Evolutionary conservation across 176 grass and related monocot species (phyloP).

Genomic region (Urochloa ruziziensis): DNA sequence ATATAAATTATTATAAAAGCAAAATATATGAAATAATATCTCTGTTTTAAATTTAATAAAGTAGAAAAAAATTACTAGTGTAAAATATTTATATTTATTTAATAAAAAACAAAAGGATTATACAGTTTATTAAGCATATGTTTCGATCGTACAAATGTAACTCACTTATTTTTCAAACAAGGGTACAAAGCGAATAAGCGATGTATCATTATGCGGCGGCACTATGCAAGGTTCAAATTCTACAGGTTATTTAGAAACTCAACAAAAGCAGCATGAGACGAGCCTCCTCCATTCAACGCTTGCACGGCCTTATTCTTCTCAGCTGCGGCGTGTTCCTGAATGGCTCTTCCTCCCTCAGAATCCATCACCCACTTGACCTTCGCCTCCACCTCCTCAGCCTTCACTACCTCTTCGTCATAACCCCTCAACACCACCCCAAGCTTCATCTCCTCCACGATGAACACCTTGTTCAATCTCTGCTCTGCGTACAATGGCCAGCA

Average conservation of each 20-base stretch:
- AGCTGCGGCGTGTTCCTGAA: not conserved
- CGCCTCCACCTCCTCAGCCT: constrained; percentile 37
- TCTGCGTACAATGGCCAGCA: constrained; percentile 56
- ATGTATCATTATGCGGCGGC: not conserved
- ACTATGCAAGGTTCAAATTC: not conserved
- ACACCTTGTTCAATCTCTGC: constrained; percentile 58
- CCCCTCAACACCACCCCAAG: constrained; percentile 41
- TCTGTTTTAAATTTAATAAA: no score
- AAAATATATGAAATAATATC: no score
- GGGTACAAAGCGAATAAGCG: not conserved
- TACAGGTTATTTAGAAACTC: constrained; percentile 7
- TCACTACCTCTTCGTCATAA: constrained; percentile 35
- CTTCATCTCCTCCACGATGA: constrained; percentile 39
- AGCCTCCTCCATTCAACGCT: constrained; percentile 22
- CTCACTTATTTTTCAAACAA: not conserved
- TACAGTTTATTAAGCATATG: not conserved
- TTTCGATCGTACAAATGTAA: not conserved
- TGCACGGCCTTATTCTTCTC: not conserved
- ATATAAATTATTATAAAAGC: no score
- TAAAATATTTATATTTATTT: no score
- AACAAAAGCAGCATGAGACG: constrained; percentile 26
- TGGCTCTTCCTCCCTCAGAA: not conserved
- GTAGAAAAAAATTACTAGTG: no score
- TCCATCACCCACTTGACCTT: constrained; percentile 48
- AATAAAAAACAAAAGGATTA: not conserved